A percentile compares a stretch with the other conserved stretches of the same genome.
phyloP scores from a whole-genome alignment of 140 eudicot genomes.

The Oenanthe javanica region DNA sequence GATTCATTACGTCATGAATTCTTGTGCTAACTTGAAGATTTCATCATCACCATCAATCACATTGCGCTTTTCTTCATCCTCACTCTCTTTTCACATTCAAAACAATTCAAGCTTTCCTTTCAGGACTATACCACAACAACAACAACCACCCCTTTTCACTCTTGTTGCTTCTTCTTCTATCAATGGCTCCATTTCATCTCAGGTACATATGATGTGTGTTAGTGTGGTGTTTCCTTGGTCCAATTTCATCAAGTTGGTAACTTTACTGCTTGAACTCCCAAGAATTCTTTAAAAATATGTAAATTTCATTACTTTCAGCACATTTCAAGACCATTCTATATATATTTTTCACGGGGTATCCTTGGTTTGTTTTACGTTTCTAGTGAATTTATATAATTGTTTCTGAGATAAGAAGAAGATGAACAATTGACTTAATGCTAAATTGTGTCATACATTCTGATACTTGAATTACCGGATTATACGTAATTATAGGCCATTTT shows the following conservation, averaged over 20 bases:
- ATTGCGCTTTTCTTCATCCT: background rate
- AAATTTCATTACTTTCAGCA: too few species aligned
- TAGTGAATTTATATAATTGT: background rate
- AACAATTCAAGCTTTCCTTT: background rate
- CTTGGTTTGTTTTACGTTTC: background rate
- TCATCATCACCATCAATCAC: background rate
- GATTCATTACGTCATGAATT: background rate
- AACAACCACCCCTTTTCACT: background rate
- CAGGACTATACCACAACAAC: background rate
- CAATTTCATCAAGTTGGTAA: background rate
- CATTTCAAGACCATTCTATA: background rate
- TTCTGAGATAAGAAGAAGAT: background rate
- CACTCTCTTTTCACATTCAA: background rate
- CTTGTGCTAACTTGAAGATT: background rate
- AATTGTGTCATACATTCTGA: background rate
- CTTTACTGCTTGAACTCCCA: background rate
- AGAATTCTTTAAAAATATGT: background rate
- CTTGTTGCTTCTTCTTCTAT: background rate
- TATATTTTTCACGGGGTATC: too few species aligned
- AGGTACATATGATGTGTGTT: background rate
- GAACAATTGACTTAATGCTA: background rate
- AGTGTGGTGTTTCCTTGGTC: background rate
- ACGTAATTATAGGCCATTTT: too few species aligned
- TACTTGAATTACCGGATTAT: background rate
- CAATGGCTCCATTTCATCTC: slow-evolving; percentile 3